Percentiles rank a stretch among this genome's conserved stretches.
phyloP scores from a whole-genome alignment of 192 early-diverging fungal species.

The Podila clonocystis region DNA sequence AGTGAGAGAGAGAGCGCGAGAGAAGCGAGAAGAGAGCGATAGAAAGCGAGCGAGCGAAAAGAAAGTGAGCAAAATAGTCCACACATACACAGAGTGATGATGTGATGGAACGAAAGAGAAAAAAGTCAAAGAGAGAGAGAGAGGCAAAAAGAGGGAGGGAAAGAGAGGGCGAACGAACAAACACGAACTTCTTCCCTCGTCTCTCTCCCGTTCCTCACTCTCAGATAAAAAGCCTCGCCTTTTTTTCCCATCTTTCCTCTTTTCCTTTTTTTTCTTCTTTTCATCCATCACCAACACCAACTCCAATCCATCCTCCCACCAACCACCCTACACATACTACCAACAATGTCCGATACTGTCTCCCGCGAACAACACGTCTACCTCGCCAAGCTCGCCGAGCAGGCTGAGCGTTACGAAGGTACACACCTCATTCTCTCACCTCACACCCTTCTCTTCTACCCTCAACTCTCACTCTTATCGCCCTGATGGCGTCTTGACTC shows the following conservation, averaged over 20 bases:
- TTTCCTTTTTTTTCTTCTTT: background rate
- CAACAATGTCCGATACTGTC: constrained; percentile 19
- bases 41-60: background rate
- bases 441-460: background rate
- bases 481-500: no score
- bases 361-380: constrained; percentile 85
- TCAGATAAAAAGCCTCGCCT: background rate
- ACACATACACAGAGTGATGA: background rate
- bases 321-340: background rate
- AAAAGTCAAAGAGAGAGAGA: background rate
- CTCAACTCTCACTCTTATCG: background rate
- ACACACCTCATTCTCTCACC: background rate
- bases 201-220: background rate
- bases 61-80: background rate
- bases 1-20: background rate
- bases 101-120: constrained; percentile 8
- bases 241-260: background rate
- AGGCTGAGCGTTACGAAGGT: constrained; percentile 97
- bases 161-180: constrained; percentile 12
- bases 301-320: background rate
- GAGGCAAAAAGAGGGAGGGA: background rate
- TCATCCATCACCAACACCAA: background rate
- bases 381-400: constrained; percentile 99
- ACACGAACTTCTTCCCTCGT: background rate
- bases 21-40: background rate